Conservation (phyloP, 2,329 filamentous ascomycete genomes). For the Grosmannia huntii region DNA sequence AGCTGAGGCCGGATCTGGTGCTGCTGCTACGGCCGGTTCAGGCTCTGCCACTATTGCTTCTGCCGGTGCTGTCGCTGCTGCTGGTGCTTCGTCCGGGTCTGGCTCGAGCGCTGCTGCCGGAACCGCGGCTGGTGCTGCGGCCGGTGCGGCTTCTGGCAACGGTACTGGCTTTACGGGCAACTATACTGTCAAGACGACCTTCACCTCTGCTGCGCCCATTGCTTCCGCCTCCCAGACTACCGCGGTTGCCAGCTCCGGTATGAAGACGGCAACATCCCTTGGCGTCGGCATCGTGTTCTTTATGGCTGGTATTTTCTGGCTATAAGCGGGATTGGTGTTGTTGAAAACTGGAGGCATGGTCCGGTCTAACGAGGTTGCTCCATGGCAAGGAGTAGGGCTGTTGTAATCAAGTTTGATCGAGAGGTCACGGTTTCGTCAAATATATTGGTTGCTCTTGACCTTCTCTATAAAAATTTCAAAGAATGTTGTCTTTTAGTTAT, state of each 20-base stretch:
- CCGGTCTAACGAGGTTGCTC: neutral
- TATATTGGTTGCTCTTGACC: neutral
- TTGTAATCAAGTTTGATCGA: neutral
- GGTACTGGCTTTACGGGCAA: neutral
- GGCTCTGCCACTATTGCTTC: neutral
- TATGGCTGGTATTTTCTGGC: slow-evolving; percentile 4
- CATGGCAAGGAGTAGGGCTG: neutral
- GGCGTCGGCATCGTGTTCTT: slow-evolving; percentile 5
- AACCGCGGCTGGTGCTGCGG: neutral
- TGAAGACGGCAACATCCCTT: slow-evolving; percentile 5
- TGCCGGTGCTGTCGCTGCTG: neutral
- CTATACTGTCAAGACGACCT: neutral
- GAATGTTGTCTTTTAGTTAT: no score
- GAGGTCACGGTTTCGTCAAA: neutral
- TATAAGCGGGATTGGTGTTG: neutral
- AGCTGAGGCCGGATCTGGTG: neutral
- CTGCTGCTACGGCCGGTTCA: neutral
- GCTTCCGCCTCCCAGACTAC: neutral
- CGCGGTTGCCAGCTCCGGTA: slow-evolving; percentile 6
- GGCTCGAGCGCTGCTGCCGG: neutral
- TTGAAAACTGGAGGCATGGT: neutral
- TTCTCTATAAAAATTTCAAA: neutral
- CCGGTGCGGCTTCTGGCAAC: neutral
- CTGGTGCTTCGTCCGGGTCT: neutral
- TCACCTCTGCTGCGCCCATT: neutral